These are phyloP conservation scores for Ormosia semicastrata DNA, from an alignment of 306 rosid species.

Conservation along the genomic window DNA sequence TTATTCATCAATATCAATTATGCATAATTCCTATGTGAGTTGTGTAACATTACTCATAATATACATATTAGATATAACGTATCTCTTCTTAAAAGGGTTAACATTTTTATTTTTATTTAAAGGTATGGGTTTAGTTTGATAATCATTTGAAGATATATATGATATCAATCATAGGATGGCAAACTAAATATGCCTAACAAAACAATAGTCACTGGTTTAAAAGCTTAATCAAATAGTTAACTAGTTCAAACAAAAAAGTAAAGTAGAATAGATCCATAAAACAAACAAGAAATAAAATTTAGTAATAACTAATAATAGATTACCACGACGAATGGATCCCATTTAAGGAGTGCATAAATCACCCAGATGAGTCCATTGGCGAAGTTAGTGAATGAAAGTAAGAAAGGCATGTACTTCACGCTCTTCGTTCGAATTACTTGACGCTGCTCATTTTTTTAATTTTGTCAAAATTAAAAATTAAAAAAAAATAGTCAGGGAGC, in stretches of 20 bases:
- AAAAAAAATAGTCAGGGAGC: neutral
- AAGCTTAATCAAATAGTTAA: no score
- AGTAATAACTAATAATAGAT: neutral
- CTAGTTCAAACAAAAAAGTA: neutral
- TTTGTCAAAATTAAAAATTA: neutral
- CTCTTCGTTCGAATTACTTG: constrained; percentile 69
- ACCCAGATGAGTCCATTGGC: constrained; percentile 59
- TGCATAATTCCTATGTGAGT: no score
- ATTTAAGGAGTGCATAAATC: constrained; percentile 53
- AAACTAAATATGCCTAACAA: neutral
- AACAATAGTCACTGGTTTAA: no score
- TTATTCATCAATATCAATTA: no score
- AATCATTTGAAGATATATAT: no score
- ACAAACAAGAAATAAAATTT: neutral
- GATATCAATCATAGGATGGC: neutral
- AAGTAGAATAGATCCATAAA: neutral
- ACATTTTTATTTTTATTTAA: no score
- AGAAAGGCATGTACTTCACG: constrained; percentile 89
- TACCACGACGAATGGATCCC: constrained; percentile 71
- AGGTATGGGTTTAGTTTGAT: no score
- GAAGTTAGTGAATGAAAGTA: constrained; percentile 64
- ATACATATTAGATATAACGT: no score
- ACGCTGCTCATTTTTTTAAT: constrained; percentile 35
- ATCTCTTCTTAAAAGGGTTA: no score
- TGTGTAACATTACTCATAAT: no score